Base-by-base conservation (phyloP, 208 protist species). In the Leishmania amazonensis region DNA sequence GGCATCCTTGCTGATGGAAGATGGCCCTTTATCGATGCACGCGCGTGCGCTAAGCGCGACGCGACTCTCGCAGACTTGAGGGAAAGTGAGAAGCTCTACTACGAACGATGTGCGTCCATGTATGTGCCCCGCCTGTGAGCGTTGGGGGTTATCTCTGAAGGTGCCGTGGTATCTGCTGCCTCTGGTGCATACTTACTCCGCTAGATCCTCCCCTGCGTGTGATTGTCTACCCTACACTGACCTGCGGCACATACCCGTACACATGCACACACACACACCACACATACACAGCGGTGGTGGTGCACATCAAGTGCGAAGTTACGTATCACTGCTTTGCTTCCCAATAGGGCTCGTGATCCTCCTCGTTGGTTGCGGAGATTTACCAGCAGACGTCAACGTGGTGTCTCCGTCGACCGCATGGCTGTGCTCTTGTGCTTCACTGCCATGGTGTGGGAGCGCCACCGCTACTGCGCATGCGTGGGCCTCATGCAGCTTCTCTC, bases 21-120 rank as follows among this genome's bases (percentile, higher is more conserved):
- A 28, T n/a, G 73, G 78, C 5, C 78, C 78, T 5, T 47, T 38
- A 24, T 85, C 83, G 6, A 40, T 85, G 62, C 78, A 82, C 74
- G 54, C 54, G 24, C 58, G 58, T 13, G 71, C 83, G 38, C 54
- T 85, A 28, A 40, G 54, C 2, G 83, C 83, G 31, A 85, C 78
- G 15, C 60, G 80, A 38, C 60, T 45, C 21, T 65, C 38, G 19
- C 28, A 51, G 54, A 51, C 31, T 9, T 62, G 73, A 62, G 35
- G 31, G 19, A 47, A n/a, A 24, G 35, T 62, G 42, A 64, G 3
- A 31, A 28, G 35, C 51, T 17, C 53, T 24, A 42, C 51, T 76
- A 31, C 13, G n/a, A 53, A 24, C 24, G 31, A 19, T 40, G 62
- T 28, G 40, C 38, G 21, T 45, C 13, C 70, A 7, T 51, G 24